These are phyloP conservation scores for Coemansia sp. DNA, from an alignment of 192 early-diverging fungal species.

Conservation along the genomic window DNA sequence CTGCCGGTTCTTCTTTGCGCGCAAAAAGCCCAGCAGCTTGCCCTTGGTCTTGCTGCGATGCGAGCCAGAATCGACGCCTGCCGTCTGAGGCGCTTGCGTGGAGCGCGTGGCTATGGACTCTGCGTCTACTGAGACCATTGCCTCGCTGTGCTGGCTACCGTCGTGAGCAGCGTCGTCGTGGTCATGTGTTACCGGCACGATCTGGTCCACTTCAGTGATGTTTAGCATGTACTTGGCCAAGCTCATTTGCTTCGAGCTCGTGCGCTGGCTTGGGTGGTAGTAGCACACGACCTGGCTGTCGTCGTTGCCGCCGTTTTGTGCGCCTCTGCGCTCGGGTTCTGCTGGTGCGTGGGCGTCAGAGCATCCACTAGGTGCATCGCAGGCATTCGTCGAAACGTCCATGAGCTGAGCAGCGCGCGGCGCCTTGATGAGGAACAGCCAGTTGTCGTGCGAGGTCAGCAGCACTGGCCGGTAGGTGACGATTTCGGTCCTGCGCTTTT, in stretches of 20 bases:
- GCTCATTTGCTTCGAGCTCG: conserved; percentile 46
- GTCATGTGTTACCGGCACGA: conserved; percentile 20
- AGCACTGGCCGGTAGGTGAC: conserved; percentile 33
- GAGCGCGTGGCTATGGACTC: no score
- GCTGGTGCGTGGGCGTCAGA: no score
- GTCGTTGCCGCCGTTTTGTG: neutral
- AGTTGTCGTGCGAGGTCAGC: conserved; percentile 34
- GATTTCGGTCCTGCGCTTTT: conserved; percentile 24
- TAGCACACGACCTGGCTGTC: conserved; percentile 14
- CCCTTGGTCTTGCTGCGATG: conserved; percentile 10
- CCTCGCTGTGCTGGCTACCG: no score
- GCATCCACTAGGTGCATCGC: neutral
- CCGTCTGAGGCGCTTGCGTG: neutral
- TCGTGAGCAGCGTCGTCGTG: conserved; percentile 15
- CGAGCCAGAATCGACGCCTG: neutral
- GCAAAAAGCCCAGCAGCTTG: conserved; percentile 29
- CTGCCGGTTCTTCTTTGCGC: conserved; percentile 25
- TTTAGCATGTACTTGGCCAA: conserved; percentile 47
- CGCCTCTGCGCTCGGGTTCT: neutral
- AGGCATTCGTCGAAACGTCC: conserved; percentile 21
- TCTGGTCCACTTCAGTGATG: conserved; percentile 43
- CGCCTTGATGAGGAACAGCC: conserved; percentile 42
- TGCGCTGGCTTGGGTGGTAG: conserved; percentile 27
- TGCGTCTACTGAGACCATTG: conserved; percentile 4
- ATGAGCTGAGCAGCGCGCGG: conserved; percentile 35